These are phyloP conservation scores for Samsoniella hepiali DNA, from an alignment of 2,329 filamentous ascomycete genomes.

Conservation along the genomic window DNA sequence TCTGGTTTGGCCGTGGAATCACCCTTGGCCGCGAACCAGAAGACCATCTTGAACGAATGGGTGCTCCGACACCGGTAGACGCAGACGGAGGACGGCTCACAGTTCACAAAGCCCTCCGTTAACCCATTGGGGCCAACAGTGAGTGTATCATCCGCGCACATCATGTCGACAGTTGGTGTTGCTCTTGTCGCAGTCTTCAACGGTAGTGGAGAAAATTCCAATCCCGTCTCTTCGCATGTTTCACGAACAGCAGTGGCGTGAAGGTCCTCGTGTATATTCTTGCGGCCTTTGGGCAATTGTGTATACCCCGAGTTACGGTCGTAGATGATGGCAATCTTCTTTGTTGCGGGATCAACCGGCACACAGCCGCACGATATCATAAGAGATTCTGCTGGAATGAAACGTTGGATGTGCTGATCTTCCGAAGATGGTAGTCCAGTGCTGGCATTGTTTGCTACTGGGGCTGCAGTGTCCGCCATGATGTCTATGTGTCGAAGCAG, in stretches of 20 bases:
- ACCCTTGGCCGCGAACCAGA: conserved; percentile 38
- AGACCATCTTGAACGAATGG: conserved; percentile 37
- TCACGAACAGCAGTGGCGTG: conserved; percentile 43
- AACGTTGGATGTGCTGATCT: conserved; percentile 24
- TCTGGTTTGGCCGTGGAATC: conserved; percentile 28
- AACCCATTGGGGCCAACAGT: conserved; percentile 23
- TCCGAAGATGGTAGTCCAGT: background rate
- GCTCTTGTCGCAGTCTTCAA: conserved; percentile 44
- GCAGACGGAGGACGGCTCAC: conserved; percentile 36
- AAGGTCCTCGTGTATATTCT: conserved; percentile 44
- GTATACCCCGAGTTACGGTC: conserved; percentile 42
- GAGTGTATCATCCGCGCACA: conserved; percentile 1
- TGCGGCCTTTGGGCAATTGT: conserved; percentile 48
- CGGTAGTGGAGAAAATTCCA: conserved; percentile 36
- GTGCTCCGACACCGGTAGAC: conserved; percentile 36
- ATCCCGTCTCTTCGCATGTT: conserved; percentile 47
- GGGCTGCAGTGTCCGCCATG: background rate
- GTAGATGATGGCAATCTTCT: conserved; percentile 41
- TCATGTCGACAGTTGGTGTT: conserved; percentile 29
- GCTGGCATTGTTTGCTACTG: background rate
- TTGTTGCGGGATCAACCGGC: conserved; percentile 36
- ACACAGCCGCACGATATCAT: conserved; percentile 48
- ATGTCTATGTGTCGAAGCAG: background rate
- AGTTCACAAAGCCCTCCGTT: conserved; percentile 31
- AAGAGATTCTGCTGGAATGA: conserved; percentile 40